These are phyloP conservation scores for Mortierella sp. DNA, from an alignment of 371 early-diverging fungal species.

Conservation along the genomic window DNA sequence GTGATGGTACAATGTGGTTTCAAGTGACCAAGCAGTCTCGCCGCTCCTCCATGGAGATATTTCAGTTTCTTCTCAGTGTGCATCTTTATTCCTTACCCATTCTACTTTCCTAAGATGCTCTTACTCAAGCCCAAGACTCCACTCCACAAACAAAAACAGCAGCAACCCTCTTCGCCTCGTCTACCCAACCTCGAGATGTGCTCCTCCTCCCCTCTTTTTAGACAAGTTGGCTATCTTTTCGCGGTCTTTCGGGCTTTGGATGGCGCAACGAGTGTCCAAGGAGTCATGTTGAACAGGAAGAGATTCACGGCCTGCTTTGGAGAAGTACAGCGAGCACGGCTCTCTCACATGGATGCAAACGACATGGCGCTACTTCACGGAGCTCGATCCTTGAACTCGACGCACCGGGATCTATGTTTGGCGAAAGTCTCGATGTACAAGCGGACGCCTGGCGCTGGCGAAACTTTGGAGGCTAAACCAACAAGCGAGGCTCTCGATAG, in stretches of 20 bases:
- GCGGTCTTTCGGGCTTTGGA: background rate
- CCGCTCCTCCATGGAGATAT: too few species aligned
- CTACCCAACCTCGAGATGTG: constrained; percentile 15
- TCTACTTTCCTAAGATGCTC: background rate
- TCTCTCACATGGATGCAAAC: background rate
- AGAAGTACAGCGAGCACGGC: constrained; percentile 1
- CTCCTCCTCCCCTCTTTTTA: constrained; percentile 11
- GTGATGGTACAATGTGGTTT: background rate
- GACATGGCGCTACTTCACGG: constrained; percentile 8
- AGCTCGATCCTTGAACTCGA: background rate
- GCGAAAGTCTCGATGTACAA: background rate
- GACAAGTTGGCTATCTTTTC: background rate
- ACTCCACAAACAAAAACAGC: background rate
- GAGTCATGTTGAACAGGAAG: constrained; percentile 13
- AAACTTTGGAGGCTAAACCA: background rate
- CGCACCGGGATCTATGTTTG: background rate
- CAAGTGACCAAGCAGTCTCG: too few species aligned
- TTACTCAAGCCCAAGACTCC: background rate
- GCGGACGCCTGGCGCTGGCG: background rate
- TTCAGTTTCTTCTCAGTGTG: too few species aligned
- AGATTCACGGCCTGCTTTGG: background rate
- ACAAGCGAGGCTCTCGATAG: background rate
- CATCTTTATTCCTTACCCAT: background rate
- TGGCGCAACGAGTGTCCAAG: background rate
- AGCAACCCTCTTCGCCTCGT: background rate